Evolutionary conservation across 192 early-diverging fungal species (phyloP).

Genomic region (Phycomyces blakesleeanus): DNA sequence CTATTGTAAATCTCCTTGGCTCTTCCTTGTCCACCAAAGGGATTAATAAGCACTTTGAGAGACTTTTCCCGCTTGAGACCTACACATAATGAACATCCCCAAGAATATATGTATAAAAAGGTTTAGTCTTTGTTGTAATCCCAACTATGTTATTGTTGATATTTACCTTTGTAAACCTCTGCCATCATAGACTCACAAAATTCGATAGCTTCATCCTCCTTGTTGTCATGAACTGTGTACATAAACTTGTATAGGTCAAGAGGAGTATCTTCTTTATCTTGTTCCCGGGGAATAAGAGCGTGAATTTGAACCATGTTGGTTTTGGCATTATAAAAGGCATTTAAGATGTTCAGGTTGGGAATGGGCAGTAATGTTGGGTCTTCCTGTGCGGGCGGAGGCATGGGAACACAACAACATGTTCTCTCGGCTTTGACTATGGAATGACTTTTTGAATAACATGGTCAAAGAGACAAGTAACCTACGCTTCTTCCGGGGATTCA

Average conservation of each 20-base stretch:
- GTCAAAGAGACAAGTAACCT: not conserved
- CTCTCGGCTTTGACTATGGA: slow-evolving; percentile 13
- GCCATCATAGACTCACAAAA: slow-evolving; percentile 22
- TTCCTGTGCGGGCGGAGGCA: slow-evolving; percentile 13
- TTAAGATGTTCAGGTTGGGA: slow-evolving; percentile 17
- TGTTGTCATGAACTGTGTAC: slow-evolving; percentile 14
- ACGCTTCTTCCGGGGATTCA: slow-evolving; percentile 21
- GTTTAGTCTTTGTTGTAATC: too few relatives aligned
- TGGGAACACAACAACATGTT: slow-evolving; percentile 25
- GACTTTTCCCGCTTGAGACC: slow-evolving; percentile 27
- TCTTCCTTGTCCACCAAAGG: slow-evolving; percentile 68
- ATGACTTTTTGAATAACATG: not conserved
- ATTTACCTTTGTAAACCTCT: slow-evolving; percentile 19
- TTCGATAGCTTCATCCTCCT: slow-evolving; percentile 6
- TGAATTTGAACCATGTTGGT: slow-evolving; percentile 31
- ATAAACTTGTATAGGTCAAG: slow-evolving; percentile 29
- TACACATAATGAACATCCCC: not conserved
- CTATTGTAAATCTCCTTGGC: slow-evolving; percentile 52
- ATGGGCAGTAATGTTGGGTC: slow-evolving; percentile 31
- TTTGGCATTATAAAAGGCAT: slow-evolving; percentile 7
- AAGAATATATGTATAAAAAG: not conserved
- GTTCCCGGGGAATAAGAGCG: slow-evolving; percentile 22
- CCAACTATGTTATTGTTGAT: too few relatives aligned
- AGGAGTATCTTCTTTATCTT: slow-evolving; percentile 11
- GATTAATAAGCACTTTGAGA: slow-evolving; percentile 65